Conservation (phyloP, 176 grass and related monocot species). For the Tillandsia fasciculata region DNA sequence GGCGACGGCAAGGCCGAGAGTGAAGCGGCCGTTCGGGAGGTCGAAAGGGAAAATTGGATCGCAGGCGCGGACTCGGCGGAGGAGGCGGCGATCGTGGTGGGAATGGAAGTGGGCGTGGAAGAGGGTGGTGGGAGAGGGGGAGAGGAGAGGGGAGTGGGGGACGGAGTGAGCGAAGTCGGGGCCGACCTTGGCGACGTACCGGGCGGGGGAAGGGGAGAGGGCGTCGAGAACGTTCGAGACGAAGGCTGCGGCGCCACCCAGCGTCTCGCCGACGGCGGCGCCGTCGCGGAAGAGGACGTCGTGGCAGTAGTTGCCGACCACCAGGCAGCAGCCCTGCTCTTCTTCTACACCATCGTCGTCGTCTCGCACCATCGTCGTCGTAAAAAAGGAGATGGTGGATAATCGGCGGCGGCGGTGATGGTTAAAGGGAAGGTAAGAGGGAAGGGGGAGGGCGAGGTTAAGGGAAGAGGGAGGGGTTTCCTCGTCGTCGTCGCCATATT, state of each 20-base stretch:
- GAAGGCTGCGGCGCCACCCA: slow-evolving; percentile 78
- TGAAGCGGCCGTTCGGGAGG: slow-evolving; percentile 43
- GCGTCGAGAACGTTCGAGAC: slow-evolving; percentile 77
- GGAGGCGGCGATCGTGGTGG: slow-evolving; percentile 46
- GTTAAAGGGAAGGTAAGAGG: background rate
- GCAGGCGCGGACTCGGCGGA: slow-evolving; percentile 51
- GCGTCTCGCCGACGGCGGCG: slow-evolving; percentile 54
- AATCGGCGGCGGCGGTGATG: slow-evolving; percentile 7
- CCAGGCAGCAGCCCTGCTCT: slow-evolving; percentile 21
- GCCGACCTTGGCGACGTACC: slow-evolving; percentile 71
- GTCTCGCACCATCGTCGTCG: background rate
- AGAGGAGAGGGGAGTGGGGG: slow-evolving; percentile 23
- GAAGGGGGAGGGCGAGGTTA: background rate
- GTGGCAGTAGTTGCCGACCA: slow-evolving; percentile 98
- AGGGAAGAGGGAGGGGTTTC: background rate
- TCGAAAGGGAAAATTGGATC: slow-evolving; percentile 64
- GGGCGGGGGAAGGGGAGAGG: slow-evolving; percentile 35
- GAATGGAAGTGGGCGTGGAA: slow-evolving; percentile 81
- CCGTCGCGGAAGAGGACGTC: slow-evolving; percentile 70
- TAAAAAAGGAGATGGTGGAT: too few species aligned
- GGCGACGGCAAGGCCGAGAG: slow-evolving; percentile 68
- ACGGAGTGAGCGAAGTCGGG: slow-evolving; percentile 58
- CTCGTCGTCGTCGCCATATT: slow-evolving; percentile 22
- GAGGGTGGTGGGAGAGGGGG: slow-evolving; percentile 46
- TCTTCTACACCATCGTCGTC: background rate